Evolutionary conservation across 495 filamentous ascomycete genomes (phyloP).

Genomic region (Penicillium canariense): DNA sequence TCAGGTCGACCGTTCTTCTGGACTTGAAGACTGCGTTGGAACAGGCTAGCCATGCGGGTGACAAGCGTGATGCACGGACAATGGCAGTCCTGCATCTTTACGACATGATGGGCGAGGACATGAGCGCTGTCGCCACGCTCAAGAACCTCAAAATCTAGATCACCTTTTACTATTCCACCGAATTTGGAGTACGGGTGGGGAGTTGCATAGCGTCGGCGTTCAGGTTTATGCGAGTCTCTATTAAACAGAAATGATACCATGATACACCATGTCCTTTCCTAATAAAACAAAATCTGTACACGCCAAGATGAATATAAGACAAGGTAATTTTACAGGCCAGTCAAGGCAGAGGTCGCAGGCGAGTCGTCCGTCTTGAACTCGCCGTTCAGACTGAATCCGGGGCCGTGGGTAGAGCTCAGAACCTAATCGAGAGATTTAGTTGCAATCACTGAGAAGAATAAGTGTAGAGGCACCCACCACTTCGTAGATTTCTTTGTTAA

Average conservation of each 20-base stretch:
- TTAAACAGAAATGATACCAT: constrained; percentile 51
- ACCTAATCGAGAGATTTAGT: constrained; percentile 44
- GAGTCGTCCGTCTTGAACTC: constrained; percentile 62
- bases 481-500: constrained; percentile 82
- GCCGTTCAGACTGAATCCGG: constrained; percentile 84
- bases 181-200: constrained; percentile 7
- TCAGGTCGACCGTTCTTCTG: constrained; percentile 75
- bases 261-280: constrained; percentile 46
- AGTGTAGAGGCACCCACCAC: constrained; percentile 56
- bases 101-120: constrained; percentile 69
- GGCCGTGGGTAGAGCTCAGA: constrained; percentile 81
- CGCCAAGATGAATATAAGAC: constrained; percentile 30
- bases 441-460: neutral
- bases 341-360: constrained; percentile 44
- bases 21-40: constrained; percentile 79
- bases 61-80: constrained; percentile 54
- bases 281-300: constrained; percentile 49
- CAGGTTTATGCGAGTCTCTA: constrained; percentile 22
- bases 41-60: constrained; percentile 58
- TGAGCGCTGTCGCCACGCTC: constrained; percentile 61
- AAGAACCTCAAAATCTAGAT: constrained; percentile 59
- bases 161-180: neutral
- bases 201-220: constrained; percentile 49
- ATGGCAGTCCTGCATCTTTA: constrained; percentile 75
- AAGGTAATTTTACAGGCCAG: constrained; percentile 44